Evolutionary conservation across 441 rosid species (phyloP).

Genomic region (Francoa sonchifolia): DNA sequence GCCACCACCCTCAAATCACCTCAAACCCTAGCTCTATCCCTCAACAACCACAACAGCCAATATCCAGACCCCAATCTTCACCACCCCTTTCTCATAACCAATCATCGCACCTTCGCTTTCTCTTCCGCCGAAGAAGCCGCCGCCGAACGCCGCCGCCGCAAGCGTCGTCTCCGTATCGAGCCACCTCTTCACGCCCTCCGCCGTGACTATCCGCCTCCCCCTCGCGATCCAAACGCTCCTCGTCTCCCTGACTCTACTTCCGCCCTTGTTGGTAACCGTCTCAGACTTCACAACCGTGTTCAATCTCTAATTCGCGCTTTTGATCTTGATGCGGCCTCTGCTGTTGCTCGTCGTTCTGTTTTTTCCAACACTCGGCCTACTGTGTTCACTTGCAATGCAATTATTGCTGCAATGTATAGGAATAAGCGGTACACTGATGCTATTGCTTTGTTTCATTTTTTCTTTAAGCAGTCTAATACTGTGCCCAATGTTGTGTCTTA

Average conservation of each 20-base stretch:
- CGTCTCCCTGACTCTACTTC: conserved; percentile 85
- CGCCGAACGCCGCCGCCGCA: conserved; percentile 81
- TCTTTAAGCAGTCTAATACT: conserved; percentile 58
- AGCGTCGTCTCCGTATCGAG: conserved; percentile 79
- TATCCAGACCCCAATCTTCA: not conserved
- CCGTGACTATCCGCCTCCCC: conserved; percentile 38
- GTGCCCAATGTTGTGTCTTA: conserved; percentile 85
- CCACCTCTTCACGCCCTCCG: conserved; percentile 88
- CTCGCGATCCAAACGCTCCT: conserved; percentile 77
- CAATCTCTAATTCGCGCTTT: conserved; percentile 83
- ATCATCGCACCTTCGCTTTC: conserved; percentile 40
- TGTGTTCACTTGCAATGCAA: conserved; percentile 89
- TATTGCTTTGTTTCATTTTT: conserved; percentile 54
- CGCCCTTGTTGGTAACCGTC: conserved; percentile 66
- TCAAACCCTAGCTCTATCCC: conserved; percentile 7
- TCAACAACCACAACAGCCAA: conserved; percentile 7
- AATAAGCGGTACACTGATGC: conserved; percentile 64
- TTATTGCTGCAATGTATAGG: conserved; percentile 81
- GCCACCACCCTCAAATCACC: not conserved
- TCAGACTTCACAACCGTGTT: conserved; percentile 80
- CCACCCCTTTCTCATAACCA: conserved; percentile 10
- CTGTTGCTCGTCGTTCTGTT: conserved; percentile 57
- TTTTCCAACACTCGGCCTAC: conserved; percentile 62
- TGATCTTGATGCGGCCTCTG: conserved; percentile 81
- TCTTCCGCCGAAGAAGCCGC: conserved; percentile 94